Conservation (phyloP, 352 stramenopile genomes). For the Globisporangium nagaii region DNA sequence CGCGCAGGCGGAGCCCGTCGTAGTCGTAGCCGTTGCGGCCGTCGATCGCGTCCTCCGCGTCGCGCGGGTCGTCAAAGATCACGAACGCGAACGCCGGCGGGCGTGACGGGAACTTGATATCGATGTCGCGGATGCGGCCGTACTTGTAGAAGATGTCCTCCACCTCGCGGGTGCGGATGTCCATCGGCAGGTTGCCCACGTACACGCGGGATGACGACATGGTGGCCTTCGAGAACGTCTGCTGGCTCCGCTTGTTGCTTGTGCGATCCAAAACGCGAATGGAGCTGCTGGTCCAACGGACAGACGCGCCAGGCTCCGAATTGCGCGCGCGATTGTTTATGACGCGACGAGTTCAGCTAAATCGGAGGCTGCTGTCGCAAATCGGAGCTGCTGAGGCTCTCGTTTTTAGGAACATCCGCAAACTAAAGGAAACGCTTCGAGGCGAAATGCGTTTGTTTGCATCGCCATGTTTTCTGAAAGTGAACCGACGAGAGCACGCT, state of each 20-base stretch:
- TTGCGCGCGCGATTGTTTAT: too few species aligned
- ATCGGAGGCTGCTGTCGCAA: too few species aligned
- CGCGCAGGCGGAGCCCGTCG: slow-evolving; percentile 47
- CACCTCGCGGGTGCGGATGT: slow-evolving; percentile 68
- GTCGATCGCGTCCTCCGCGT: slow-evolving; percentile 62
- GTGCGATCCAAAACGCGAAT: slow-evolving; percentile 2
- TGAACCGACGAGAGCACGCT: too few species aligned
- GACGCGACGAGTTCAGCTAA: too few species aligned
- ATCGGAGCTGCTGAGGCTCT: too few species aligned
- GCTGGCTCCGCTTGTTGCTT: not conserved
- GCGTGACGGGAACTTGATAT: slow-evolving; percentile 69
- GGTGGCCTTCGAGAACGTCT: not conserved
- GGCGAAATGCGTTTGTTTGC: too few species aligned
- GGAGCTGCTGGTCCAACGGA: slow-evolving; percentile 1
- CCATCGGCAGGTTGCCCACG: slow-evolving; percentile 70
- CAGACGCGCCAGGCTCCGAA: too few species aligned
- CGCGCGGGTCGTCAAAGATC: slow-evolving; percentile 64
- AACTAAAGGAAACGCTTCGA: too few species aligned
- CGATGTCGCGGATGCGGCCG: slow-evolving; percentile 51
- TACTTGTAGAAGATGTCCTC: slow-evolving; percentile 77
- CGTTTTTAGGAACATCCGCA: too few species aligned
- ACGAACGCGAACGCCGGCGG: slow-evolving; percentile 60
- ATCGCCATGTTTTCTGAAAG: too few species aligned
- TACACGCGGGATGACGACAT: slow-evolving; percentile 50
- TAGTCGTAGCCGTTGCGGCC: slow-evolving; percentile 51